These are phyloP conservation scores for Mycena sanguinolenta DNA, from an alignment of 768 basidiomycete species.

Conservation along the genomic window DNA sequence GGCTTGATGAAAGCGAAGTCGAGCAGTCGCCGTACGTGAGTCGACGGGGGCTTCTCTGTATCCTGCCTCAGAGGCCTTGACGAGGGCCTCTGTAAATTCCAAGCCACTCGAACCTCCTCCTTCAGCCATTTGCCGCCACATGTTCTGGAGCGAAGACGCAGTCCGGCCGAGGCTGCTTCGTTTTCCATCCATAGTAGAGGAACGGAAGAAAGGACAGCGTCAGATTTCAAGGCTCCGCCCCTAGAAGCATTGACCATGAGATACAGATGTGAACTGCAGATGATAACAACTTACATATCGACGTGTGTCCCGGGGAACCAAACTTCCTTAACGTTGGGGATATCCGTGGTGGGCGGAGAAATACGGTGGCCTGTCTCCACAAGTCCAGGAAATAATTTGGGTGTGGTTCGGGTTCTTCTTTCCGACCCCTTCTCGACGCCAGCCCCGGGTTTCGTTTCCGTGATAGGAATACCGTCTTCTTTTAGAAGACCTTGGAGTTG, in stretches of 20 bases:
- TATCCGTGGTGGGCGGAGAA: not conserved
- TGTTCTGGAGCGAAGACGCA: conserved; percentile 36
- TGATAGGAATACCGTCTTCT: conserved; percentile 16
- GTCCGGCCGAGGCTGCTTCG: conserved; percentile 44
- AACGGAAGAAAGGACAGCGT: conserved; percentile 27
- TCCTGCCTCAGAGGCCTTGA: not conserved
- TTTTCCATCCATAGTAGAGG: conserved; percentile 51
- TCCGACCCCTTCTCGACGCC: not conserved
- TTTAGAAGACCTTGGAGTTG: not conserved
- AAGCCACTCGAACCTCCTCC: not conserved
- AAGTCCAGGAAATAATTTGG: not conserved
- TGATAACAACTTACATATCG: conserved; percentile 38
- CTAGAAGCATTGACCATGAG: conserved; percentile 22
- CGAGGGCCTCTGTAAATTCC: not conserved
- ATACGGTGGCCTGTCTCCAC: not conserved
- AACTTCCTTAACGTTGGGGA: conserved; percentile 40
- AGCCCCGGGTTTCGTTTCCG: conserved; percentile 12
- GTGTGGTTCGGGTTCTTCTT: no score
- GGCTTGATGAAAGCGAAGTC: not conserved
- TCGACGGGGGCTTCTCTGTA: not conserved
- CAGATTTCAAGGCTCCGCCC: conserved; percentile 38
- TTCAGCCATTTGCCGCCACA: conserved; percentile 18
- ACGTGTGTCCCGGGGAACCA: conserved; percentile 45
- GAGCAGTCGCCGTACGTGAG: not conserved
- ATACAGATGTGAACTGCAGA: not conserved